phyloP scores from a whole-genome alignment of 1,139 yeast species.

The Protomyces pachydermus region DNA sequence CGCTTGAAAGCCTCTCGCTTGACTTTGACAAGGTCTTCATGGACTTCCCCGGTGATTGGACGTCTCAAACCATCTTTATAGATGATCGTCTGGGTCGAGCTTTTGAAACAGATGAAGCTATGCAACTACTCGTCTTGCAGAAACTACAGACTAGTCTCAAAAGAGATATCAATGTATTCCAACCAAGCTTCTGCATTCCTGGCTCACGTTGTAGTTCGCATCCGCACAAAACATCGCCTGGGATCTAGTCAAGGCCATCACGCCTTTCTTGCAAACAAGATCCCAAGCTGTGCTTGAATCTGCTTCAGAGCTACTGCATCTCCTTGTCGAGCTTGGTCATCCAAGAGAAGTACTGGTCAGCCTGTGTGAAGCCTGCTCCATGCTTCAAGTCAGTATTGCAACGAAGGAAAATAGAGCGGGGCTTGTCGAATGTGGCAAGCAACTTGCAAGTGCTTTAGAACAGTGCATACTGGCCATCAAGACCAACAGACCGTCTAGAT shows the following conservation, averaged over 20 bases:
- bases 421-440: not conserved
- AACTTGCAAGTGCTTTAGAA: slow-evolving; percentile 1
- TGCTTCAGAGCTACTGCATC: not conserved
- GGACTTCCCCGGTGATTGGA: not conserved
- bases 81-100: not conserved
- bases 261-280: not conserved
- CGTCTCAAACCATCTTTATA: not conserved
- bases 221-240: slow-evolving; percentile 5
- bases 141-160: not conserved
- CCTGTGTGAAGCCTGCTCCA: slow-evolving; percentile 1
- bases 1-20: not conserved
- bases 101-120: not conserved
- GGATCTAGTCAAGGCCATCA: slow-evolving; percentile 12
- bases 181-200: not conserved
- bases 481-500: slow-evolving; percentile 17
- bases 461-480: not conserved
- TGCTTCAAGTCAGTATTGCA: not conserved
- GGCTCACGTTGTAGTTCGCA: not conserved
- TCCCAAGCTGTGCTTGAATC: not conserved
- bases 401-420: not conserved
- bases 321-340: slow-evolving; percentile 4
- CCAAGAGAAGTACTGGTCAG: slow-evolving; percentile 4
- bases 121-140: not conserved
- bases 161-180: not conserved
- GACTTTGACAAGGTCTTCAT: not conserved